A percentile compares a stretch with the other conserved stretches of the same genome.
Conservation (phyloP, 2,329 filamentous ascomycete species). For the Ophiostoma piceae region DNA sequence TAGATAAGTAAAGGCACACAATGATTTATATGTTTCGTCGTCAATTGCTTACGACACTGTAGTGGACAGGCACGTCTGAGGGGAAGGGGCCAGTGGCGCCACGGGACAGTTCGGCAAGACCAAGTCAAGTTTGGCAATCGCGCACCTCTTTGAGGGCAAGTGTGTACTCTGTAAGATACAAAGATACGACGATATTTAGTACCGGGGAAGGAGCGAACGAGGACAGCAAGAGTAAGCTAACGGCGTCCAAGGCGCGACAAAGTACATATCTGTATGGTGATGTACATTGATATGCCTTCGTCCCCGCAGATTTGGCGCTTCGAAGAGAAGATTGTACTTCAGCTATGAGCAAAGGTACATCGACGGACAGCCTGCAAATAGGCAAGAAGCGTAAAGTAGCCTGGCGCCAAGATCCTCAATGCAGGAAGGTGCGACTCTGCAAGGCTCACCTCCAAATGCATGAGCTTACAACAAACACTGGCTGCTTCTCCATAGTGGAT, state of each 20-base stretch:
- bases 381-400: constrained; percentile 6
- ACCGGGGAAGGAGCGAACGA: not conserved
- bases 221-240: not conserved
- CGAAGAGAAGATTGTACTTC: not conserved
- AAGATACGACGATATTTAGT: not conserved
- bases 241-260: not conserved
- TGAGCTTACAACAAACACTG: not conserved
- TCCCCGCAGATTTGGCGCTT: not conserved
- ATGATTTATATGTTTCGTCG: not conserved
- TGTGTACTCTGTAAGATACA: not conserved
- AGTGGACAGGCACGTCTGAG: not conserved
- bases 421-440: constrained; percentile 20
- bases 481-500: not conserved
- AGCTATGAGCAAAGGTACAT: not conserved
- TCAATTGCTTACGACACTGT: not conserved
- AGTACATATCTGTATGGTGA: not conserved
- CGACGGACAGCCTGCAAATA: not conserved
- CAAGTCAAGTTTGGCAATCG: constrained; percentile 17
- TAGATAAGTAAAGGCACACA: not conserved
- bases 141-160: constrained; percentile 7
- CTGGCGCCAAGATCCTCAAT: constrained; percentile 16
- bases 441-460: constrained; percentile 17
- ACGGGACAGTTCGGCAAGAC: constrained; percentile 21
- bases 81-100: constrained; percentile 18
- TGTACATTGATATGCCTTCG: not conserved